Evolutionary conservation across 768 basidiomycete species (phyloP).

Genomic region (Tulasnella sp.): DNA sequence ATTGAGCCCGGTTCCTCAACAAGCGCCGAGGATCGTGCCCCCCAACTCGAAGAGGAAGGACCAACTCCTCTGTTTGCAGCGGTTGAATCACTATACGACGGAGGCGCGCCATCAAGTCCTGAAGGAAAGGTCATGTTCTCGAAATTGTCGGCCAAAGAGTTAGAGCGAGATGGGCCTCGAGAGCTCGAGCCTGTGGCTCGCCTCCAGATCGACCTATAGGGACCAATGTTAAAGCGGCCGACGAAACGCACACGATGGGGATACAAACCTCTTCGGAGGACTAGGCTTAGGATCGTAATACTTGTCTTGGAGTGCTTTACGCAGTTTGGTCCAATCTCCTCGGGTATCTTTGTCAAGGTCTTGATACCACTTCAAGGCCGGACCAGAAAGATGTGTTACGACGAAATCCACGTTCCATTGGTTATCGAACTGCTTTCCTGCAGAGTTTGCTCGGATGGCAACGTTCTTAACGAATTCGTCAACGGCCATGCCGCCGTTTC

Average conservation of each 20-base stretch:
- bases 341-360: background rate
- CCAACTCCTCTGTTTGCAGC: background rate
- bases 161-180: background rate
- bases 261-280: background rate
- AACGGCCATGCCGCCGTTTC: background rate
- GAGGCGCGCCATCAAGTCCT: background rate
- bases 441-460: background rate
- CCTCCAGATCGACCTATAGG: background rate
- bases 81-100: background rate
- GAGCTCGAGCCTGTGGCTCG: background rate
- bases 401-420: conserved; percentile 4
- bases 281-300: background rate
- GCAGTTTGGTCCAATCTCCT: background rate
- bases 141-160: background rate
- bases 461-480: background rate
- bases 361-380: background rate
- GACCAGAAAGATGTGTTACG: background rate
- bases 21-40: background rate
- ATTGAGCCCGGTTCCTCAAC: background rate
- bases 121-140: background rate
- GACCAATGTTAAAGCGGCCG: background rate
- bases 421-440: background rate
- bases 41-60: background rate
- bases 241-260: no score
- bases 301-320: background rate